phyloP scores from a whole-genome alignment of 768 basidiomycete species.

The Amanita inopinata region DNA sequence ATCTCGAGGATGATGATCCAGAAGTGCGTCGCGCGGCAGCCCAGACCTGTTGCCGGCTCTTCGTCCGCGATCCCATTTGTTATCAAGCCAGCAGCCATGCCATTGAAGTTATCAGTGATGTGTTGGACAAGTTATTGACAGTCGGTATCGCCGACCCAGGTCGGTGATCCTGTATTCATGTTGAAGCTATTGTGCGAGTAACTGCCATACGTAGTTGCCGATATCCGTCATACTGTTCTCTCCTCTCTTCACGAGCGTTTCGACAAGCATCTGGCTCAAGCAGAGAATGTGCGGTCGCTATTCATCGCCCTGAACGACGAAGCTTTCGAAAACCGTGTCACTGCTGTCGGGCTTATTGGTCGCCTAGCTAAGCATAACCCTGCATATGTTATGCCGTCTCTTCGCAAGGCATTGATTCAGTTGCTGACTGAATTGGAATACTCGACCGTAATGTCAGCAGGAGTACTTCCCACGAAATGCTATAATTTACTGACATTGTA shows the following conservation, averaged over 20 bases:
- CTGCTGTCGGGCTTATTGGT: conserved; percentile 87
- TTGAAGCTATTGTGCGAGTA: conserved; percentile 3
- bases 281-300: conserved; percentile 94
- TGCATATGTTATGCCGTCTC: conserved; percentile 96
- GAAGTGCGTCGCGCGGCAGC: conserved; percentile 89
- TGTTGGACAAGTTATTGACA: conserved; percentile 91
- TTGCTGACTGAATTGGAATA: conserved; percentile 95
- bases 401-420: conserved; percentile 92
- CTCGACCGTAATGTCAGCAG: conserved; percentile 62
- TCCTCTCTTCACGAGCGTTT: conserved; percentile 85
- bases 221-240: conserved; percentile 81
- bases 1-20: conserved; percentile 84
- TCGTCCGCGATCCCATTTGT: conserved; percentile 91
- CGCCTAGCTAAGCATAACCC: conserved; percentile 93
- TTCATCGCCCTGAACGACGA: conserved; percentile 98
- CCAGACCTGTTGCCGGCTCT: conserved; percentile 82
- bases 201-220: conserved; percentile 41
- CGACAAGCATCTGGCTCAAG: conserved; percentile 94
- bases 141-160: conserved; percentile 96
- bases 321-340: conserved; percentile 84
- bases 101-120: conserved; percentile 94
- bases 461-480: background rate
- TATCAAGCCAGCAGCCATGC: conserved; percentile 94
- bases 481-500: conserved; percentile 8
- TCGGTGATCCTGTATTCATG: conserved; percentile 21